Evolutionary conservation across 306 rosid genomes (phyloP).

Genomic region (Dalbergia cochinchinensis): DNA sequence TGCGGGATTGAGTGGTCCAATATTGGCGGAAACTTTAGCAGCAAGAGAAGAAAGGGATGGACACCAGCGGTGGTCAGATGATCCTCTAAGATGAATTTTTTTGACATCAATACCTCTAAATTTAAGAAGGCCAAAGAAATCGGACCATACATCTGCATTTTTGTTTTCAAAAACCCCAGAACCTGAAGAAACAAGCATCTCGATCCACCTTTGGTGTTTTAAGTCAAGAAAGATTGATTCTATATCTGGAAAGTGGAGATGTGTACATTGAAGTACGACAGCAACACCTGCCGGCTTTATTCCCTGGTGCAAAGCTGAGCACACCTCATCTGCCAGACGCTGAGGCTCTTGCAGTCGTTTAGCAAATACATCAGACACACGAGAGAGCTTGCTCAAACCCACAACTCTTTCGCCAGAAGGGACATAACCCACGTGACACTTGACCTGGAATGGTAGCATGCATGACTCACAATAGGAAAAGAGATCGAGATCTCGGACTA

Average conservation of each 20-base stretch:
- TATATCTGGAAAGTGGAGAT: constrained; percentile 70
- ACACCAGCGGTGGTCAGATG: constrained; percentile 70
- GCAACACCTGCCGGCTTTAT: constrained; percentile 92
- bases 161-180: constrained; percentile 73
- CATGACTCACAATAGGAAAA: constrained; percentile 93
- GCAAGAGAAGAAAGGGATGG: constrained; percentile 61
- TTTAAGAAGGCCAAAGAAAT: constrained; percentile 75
- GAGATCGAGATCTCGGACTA: constrained; percentile 86
- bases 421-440: constrained; percentile 91
- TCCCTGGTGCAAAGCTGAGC: constrained; percentile 52
- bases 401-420: constrained; percentile 87
- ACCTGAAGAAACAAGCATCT: constrained; percentile 68
- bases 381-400: constrained; percentile 92
- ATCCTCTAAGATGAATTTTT: constrained; percentile 41
- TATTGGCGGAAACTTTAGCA: constrained; percentile 58
- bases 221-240: constrained; percentile 69
- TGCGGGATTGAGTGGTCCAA: constrained; percentile 53
- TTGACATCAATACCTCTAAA: constrained; percentile 63
- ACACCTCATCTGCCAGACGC: constrained; percentile 48
- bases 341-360: constrained; percentile 69
- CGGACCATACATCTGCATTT: constrained; percentile 68
- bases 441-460: constrained; percentile 88
- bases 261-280: constrained; percentile 70
- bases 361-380: constrained; percentile 67
- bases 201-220: constrained; percentile 63